Evolutionary conservation across 1,139 yeast species (phyloP), one percentile per base, ranked within the genome.

Genomic region (Saccharomycopsis hybrid): DNA sequence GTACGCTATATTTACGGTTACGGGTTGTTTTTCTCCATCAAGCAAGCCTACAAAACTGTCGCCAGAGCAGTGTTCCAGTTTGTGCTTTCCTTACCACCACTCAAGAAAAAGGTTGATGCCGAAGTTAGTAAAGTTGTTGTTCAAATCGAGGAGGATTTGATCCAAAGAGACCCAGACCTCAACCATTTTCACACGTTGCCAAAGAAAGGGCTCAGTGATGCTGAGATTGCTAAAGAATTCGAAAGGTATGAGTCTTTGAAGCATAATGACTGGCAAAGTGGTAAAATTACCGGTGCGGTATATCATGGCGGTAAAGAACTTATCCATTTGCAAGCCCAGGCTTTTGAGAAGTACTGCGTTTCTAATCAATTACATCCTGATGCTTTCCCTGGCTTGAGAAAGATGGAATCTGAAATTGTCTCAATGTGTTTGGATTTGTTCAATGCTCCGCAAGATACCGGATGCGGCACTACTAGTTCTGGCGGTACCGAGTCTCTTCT

Each of bases 341-440:
- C 96, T 0, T 90, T 81, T 63, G 77, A 79, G 48, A 76, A 76
- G 60, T 90, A 78, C 64, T 78, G 94, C 4, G 89, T 90, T 29
- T 89, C 97, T 3, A 92, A 92, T 66, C 98, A 92, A 65, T 72
- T 92, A 51, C 98, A 92, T 62, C 98, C 98, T 0, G 97, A 92
- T 66, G 95, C 89, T 5, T 92, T 92, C 63, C 98, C 98, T 0
- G 97, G 95, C 1, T 87, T 92, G 3, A 78, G 98, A 41, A 89
- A 90, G 65, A 90, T 92, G 96, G 98, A 92, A 62, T 75, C 96
- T 2, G 97, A 92, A 63, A 87, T 90, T 4, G 97, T 92, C 2
- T 73, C 94, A 1, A 92, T 92, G 97, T 94, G 86, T 5, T 71
- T 92, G 56, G 76, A 74, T 27, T 62, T 89, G 59, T 92, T 85